Percentiles rank a stretch among this genome's conserved stretches.
phyloP scores from a whole-genome alignment of 345 rosid genomes.

The Rhodamnia rubescens region DNA sequence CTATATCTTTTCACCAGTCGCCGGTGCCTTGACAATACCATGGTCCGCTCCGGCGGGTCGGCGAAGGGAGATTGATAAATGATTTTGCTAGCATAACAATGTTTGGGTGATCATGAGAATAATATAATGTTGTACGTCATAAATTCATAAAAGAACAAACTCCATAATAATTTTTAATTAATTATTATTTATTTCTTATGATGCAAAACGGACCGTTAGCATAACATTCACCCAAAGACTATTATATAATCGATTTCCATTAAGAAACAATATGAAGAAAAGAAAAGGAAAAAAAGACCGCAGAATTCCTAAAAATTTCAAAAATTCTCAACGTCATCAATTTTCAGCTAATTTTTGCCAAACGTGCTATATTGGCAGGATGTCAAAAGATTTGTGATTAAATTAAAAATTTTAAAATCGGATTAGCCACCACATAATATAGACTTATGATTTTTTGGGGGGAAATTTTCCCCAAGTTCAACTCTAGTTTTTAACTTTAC shows the following conservation, averaged over 20 bases:
- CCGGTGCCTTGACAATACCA: rapidly evolving
- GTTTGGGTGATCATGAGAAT: too few relatives aligned
- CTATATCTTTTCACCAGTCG: rapidly evolving
- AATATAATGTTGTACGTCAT: too few relatives aligned
- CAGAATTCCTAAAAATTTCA: neutral
- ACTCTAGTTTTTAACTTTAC: neutral
- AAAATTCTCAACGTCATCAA: neutral
- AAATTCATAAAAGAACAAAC: too few relatives aligned
- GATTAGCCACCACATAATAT: rapidly evolving
- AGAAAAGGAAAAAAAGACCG: neutral
- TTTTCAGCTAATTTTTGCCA: neutral
- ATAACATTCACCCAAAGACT: too few relatives aligned
- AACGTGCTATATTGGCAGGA: neutral
- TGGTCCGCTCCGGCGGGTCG: rapidly evolving
- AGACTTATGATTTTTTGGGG: too few relatives aligned
- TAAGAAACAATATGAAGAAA: neutral
- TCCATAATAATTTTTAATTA: too few relatives aligned
- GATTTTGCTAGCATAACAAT: too few relatives aligned
- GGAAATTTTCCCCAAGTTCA: neutral
- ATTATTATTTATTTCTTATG: too few relatives aligned
- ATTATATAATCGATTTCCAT: too few relatives aligned
- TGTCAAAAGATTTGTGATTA: neutral
- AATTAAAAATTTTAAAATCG: rapidly evolving
- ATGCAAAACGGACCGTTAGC: too few relatives aligned
- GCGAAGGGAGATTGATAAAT: too few relatives aligned